Conservation (phyloP, 2,329 filamentous ascomycete species). For the Calonectria hongkongensis region DNA sequence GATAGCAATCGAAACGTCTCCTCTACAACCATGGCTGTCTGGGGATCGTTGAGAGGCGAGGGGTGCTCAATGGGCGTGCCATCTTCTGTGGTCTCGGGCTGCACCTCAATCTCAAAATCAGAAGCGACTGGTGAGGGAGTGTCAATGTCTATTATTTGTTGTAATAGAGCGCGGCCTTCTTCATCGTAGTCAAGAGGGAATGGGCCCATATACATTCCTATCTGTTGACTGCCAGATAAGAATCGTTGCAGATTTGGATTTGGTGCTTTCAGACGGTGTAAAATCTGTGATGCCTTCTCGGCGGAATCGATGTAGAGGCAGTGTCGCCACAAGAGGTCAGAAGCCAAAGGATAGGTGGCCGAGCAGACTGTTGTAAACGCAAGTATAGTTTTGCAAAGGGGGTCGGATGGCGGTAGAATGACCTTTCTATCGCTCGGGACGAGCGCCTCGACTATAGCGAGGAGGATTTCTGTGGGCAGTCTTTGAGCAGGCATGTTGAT, state of each 20-base stretch:
- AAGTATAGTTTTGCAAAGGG: slow-evolving; percentile 35
- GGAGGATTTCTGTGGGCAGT: slow-evolving; percentile 37
- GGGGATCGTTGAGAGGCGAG: slow-evolving; percentile 30
- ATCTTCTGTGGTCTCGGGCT: background rate
- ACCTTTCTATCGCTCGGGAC: background rate
- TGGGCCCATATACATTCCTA: background rate
- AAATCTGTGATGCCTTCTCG: slow-evolving; percentile 10
- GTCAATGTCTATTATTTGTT: background rate
- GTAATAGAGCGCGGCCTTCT: background rate
- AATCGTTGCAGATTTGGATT: slow-evolving; percentile 13
- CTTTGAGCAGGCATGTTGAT: slow-evolving; percentile 14
- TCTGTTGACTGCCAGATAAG: background rate
- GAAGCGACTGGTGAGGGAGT: background rate
- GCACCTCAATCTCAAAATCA: background rate
- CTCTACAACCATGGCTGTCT: slow-evolving; percentile 2
- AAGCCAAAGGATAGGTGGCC: slow-evolving; percentile 19
- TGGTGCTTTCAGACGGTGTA: background rate
- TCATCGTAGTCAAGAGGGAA: slow-evolving; percentile 21
- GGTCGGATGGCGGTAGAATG: slow-evolving; percentile 37
- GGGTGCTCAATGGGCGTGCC: background rate
- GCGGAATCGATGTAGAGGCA: slow-evolving; percentile 43
- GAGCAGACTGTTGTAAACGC: slow-evolving; percentile 39
- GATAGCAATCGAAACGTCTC: slow-evolving; percentile 39
- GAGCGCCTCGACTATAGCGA: slow-evolving; percentile 41
- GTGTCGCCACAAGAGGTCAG: slow-evolving; percentile 34